Evolutionary conservation across 331 rosid genomes (phyloP).

Genomic region (Prunus yedoensis): DNA sequence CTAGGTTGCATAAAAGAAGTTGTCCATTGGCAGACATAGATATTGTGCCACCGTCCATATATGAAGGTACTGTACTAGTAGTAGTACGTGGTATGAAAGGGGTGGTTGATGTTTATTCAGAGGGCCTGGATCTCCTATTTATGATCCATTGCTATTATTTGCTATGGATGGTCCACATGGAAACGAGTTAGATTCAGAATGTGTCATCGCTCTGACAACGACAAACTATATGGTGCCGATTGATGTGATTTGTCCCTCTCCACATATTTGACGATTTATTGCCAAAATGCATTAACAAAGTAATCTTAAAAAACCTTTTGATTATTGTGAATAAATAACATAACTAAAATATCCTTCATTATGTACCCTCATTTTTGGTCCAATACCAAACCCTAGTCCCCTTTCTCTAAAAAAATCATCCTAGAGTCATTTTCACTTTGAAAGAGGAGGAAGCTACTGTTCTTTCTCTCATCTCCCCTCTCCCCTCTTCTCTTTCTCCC

Average conservation of each 20-base stretch:
- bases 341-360: no score
- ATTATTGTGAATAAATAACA: no score
- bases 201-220: not conserved
- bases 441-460: no score
- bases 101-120: not conserved
- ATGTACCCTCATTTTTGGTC: no score
- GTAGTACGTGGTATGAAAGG: not conserved
- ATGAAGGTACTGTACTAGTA: not conserved
- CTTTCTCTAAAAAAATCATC: no score
- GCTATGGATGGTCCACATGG: constrained; percentile 1
- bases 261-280: no score
- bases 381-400: no score
- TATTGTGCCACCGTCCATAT: not conserved
- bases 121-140: not conserved
- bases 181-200: not conserved
- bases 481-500: no score
- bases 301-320: no score
- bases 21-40: not conserved
- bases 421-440: no score
- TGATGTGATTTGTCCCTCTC: not conserved
- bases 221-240: not conserved
- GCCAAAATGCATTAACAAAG: not conserved
- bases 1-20: no score
- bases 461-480: no score
- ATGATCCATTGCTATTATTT: not conserved